These are phyloP conservation scores for Penicillium brasilianum DNA, from an alignment of 2,329 filamentous ascomycete species.

Conservation along the genomic window DNA sequence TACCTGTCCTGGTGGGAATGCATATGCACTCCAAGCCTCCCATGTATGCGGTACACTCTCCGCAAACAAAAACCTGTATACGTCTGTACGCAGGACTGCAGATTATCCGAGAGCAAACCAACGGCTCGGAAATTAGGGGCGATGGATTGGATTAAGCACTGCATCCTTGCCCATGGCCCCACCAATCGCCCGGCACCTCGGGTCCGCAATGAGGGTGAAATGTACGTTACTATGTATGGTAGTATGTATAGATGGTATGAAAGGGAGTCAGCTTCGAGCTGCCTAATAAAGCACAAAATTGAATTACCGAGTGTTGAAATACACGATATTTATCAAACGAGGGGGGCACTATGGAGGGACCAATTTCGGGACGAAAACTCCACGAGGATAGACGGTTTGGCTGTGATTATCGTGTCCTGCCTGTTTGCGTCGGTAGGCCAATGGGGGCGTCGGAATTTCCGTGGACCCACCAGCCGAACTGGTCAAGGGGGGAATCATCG, in stretches of 20 bases:
- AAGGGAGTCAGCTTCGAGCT: conserved; percentile 6
- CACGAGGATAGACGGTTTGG: no score
- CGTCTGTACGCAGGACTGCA: not conserved
- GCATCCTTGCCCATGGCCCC: conserved; percentile 34
- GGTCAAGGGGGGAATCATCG: conserved; percentile 4
- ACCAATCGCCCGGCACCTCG: conserved; percentile 28
- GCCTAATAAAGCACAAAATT: not conserved
- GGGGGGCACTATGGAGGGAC: not conserved
- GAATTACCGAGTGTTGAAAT: no score
- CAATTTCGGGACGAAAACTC: not conserved
- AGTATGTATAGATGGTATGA: not conserved
- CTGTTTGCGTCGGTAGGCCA: conserved; percentile 20
- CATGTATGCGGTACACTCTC: no score
- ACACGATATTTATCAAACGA: not conserved
- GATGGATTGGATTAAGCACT: conserved; percentile 36
- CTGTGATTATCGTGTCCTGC: not conserved
- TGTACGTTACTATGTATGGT: not conserved
- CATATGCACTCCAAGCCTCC: conserved; percentile 3
- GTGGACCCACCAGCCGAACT: conserved; percentile 18
- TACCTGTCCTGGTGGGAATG: conserved; percentile 15
- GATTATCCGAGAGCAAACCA: not conserved
- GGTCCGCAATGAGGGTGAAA: conserved; percentile 11
- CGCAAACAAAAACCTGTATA: not conserved
- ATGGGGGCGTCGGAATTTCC: conserved; percentile 12
- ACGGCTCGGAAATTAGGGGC: conserved; percentile 14